These are phyloP conservation scores for Neurospora sp. DNA, from an alignment of 495 filamentous ascomycete genomes.

Conservation along the genomic window DNA sequence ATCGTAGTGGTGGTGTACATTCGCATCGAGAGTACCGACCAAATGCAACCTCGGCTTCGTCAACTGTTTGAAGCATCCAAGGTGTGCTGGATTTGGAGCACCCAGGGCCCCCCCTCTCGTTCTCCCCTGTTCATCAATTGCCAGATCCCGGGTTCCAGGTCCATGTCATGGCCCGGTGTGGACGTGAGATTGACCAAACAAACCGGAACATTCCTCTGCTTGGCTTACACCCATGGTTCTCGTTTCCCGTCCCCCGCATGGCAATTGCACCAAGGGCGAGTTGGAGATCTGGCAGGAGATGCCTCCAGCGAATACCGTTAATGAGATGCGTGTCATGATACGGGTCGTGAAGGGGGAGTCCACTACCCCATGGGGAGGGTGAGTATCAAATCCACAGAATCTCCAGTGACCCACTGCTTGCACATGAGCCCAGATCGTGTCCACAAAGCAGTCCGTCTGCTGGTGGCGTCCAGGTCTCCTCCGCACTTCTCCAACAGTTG, in stretches of 20 bases:
- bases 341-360: neutral
- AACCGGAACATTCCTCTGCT: neutral
- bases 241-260: neutral
- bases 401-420: neutral
- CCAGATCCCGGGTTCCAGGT: neutral
- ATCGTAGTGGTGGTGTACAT: neutral
- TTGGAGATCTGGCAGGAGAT: neutral
- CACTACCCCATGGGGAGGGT: neutral
- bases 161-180: neutral
- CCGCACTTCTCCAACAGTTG: neutral
- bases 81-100: neutral
- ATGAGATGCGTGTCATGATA: neutral
- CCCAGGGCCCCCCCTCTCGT: neutral
- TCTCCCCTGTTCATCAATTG: neutral
- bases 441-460: neutral
- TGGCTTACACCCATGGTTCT: neutral
- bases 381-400: neutral
- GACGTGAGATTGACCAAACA: neutral
- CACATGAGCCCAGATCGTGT: neutral
- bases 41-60: neutral
- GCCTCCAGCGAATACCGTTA: neutral
- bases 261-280: neutral
- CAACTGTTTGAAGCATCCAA: neutral
- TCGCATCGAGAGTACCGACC: neutral
- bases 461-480: neutral